phyloP scores from a whole-genome alignment of 176 grass and related monocot genomes.

The Cenchrus americanus region DNA sequence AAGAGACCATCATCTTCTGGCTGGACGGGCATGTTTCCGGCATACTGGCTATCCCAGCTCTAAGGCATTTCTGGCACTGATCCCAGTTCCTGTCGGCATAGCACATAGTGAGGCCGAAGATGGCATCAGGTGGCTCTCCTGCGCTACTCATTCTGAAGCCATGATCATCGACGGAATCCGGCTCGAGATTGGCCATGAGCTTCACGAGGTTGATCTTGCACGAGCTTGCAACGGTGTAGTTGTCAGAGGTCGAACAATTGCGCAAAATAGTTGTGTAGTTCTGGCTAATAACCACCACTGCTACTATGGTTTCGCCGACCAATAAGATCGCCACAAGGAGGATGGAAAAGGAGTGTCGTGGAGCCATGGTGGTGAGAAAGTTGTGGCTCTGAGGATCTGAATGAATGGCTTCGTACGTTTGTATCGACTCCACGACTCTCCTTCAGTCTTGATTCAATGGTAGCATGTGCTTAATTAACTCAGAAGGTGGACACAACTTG shows the following conservation, averaged over 20 bases:
- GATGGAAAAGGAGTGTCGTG: background rate
- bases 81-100: background rate
- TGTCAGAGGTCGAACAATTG: background rate
- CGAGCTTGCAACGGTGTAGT: constrained; percentile 21
- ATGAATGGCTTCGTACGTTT: too few species aligned
- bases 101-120: constrained; percentile 49
- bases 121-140: background rate
- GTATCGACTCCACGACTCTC: too few species aligned
- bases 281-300: background rate
- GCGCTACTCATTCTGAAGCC: background rate
- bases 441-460: too few species aligned
- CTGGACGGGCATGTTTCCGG: background rate
- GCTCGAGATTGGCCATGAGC: background rate
- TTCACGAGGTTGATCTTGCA: constrained; percentile 38
- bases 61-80: constrained; percentile 40
- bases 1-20: background rate
- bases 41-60: background rate
- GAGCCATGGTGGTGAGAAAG: background rate
- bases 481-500: too few species aligned
- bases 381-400: background rate
- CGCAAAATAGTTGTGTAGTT: background rate
- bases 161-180: background rate
- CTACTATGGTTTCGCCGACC: background rate
- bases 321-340: background rate
- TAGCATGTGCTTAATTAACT: too few species aligned